Evolutionary conservation across 2,329 filamentous ascomycete species (phyloP).

Genomic region (Neopestalotiopsis clavispora): DNA sequence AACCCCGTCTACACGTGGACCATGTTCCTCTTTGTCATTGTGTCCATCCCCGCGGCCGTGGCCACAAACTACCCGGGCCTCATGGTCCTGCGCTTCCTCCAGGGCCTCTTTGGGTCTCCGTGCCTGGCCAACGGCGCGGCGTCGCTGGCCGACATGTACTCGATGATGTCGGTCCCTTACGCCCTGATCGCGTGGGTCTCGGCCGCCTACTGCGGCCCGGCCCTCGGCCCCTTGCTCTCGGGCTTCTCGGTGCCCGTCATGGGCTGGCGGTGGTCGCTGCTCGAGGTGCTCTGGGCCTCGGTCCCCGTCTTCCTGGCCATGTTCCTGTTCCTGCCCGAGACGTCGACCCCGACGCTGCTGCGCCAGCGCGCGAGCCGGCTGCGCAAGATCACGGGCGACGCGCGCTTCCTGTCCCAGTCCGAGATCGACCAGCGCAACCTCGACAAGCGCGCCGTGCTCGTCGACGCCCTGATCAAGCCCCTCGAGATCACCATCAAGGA

Average conservation of each 20-base stretch:
- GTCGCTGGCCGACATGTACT: constrained; percentile 59
- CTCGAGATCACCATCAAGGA: constrained; percentile 65
- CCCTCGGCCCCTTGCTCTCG: constrained; percentile 64
- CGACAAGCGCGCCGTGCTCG: constrained; percentile 48
- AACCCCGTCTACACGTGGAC: constrained; percentile 72
- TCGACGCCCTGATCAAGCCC: constrained; percentile 66
- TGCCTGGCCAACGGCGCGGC: constrained; percentile 65
- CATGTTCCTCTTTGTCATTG: constrained; percentile 70
- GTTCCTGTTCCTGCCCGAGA: constrained; percentile 69
- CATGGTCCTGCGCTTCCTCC: constrained; percentile 67
- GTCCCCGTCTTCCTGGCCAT: constrained; percentile 64
- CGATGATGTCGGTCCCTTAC: constrained; percentile 59
- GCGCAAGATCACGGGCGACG: constrained; percentile 62
- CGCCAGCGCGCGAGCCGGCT: constrained; percentile 65
- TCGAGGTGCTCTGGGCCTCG: constrained; percentile 67
- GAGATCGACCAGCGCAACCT: constrained; percentile 67
- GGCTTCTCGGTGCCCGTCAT: constrained; percentile 63
- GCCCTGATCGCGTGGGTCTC: constrained; percentile 64
- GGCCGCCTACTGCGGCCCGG: constrained; percentile 55
- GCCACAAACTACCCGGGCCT: constrained; percentile 67
- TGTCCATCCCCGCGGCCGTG: constrained; percentile 68
- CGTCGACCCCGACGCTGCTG: constrained; percentile 62
- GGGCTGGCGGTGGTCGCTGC: constrained; percentile 68
- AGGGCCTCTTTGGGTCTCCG: constrained; percentile 70
- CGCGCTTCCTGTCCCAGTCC: constrained; percentile 61